phyloP scores from a whole-genome alignment of 2,329 filamentous ascomycete genomes.

The Curvularia verruculosa region DNA sequence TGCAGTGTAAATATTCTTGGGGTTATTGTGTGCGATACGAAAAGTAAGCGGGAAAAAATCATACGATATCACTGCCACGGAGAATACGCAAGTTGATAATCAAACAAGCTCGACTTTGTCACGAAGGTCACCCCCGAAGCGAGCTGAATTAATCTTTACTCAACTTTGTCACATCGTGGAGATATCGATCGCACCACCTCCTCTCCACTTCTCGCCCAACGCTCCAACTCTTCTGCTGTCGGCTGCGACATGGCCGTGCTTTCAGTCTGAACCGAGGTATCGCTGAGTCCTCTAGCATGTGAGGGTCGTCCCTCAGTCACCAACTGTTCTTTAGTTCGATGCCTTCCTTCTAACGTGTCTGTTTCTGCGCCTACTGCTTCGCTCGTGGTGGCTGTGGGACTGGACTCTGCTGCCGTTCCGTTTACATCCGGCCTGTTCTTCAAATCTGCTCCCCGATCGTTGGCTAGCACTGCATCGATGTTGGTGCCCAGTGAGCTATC shows the following conservation, averaged over 20 bases:
- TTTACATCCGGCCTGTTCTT: background rate
- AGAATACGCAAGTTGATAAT: conserved; percentile 29
- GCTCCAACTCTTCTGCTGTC: conserved; percentile 41
- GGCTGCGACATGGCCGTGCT: conserved; percentile 45
- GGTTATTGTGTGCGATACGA: background rate
- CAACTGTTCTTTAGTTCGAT: conserved; percentile 1
- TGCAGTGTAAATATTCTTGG: too few species aligned
- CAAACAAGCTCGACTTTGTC: background rate
- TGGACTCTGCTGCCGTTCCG: background rate
- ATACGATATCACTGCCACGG: conserved; percentile 20
- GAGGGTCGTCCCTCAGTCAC: conserved; percentile 34
- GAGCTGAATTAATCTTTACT: background rate
- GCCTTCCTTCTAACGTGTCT: background rate
- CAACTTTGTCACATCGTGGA: conserved; percentile 7
- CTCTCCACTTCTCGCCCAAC: conserved; percentile 28
- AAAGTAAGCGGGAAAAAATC: background rate
- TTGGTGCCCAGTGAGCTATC: conserved; percentile 33
- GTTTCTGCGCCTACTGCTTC: background rate
- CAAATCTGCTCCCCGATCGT: conserved; percentile 9
- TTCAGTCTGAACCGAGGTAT: conserved; percentile 41
- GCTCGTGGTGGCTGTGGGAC: conserved; percentile 1
- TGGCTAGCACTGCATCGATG: conserved; percentile 37
- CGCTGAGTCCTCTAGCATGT: conserved; percentile 41
- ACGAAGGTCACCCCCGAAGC: background rate
- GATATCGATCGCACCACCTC: conserved; percentile 22